Percentiles rank a stretch among this genome's conserved stretches.
Conservation (phyloP, 2,329 filamentous ascomycete species). For the Trichoderma sp. region DNA sequence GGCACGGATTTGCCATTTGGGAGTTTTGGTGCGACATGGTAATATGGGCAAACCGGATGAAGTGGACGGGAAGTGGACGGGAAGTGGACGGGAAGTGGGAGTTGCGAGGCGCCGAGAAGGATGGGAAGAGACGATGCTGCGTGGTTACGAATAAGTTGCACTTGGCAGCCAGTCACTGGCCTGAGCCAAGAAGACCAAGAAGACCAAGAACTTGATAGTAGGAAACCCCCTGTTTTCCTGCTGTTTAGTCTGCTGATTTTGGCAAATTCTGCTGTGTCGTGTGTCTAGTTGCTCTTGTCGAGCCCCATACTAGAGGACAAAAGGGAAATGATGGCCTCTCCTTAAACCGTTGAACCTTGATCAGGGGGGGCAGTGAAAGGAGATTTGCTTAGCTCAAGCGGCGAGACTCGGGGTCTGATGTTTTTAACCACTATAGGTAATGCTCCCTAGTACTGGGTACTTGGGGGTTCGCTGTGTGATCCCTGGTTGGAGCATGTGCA, state of each 20-base stretch:
- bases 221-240: not conserved
- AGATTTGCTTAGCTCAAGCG: not conserved
- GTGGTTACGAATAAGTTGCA: not conserved
- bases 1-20: not conserved
- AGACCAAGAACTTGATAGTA: not conserved
- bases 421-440: no score
- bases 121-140: not conserved
- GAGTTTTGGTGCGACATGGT: not conserved
- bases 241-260: not conserved
- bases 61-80: no score
- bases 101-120: not conserved
- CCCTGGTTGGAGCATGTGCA: not conserved
- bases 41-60: not conserved
- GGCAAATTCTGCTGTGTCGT: not conserved
- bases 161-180: not conserved
- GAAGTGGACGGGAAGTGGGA: no score
- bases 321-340: constrained; percentile 7
- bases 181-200: not conserved
- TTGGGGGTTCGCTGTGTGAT: not conserved
- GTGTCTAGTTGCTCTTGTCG: not conserved
- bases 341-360: not conserved
- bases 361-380: not conserved
- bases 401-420: not conserved
- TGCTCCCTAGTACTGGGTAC: not conserved
- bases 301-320: not conserved